Evolutionary conservation across 2,329 filamentous ascomycete genomes (phyloP), one percentile per base, ranked within the genome.

Genomic region (Penicillium verrucosum): DNA sequence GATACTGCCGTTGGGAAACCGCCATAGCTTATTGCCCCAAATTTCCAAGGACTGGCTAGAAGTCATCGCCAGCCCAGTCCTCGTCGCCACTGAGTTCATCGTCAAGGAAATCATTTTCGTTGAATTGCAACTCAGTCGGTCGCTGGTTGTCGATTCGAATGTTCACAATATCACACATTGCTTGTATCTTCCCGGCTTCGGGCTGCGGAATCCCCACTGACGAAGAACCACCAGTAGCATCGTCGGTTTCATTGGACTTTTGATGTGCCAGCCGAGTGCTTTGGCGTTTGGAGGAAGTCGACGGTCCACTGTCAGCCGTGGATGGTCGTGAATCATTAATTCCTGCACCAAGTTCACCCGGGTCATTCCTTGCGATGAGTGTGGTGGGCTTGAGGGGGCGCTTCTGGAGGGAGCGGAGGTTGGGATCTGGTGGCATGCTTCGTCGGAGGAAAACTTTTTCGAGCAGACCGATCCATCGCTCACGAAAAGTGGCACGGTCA

Each of bases 401-500:
- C 47, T 57, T 65, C 5, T 51, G 63, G 23, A 73, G 56, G 7
- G 66, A 69, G 21, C 62, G 64, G n/a, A 65, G 56, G 27, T 60
- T 63, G 1, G 71, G 68, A 38, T 73, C 58, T 11, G 74, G 74
- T 4, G 69, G 66, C 10, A 54, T 14, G 34, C 67, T 68, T n/a
- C 59, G 66, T 36, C 77, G 68, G 16, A 78, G 64, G 50, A 80
- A 81, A 1, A 74, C 70, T 12, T 78, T 80, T 54, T 85, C 82
- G 50, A 97, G 77, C 60, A 81, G 86, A n/a, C 82, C 79, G 48
- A 86, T 86, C 90, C 92, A 96, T 61, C 85, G 83, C 62, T 88
- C 85, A 38, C 92, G 84, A 67, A 97, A 87, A n/a, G 82, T 82
- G 18, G 89, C 89, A 41, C 93, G 85, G 68, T 91, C 85, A 59